Conservation (phyloP, 177 flowering plant genomes). For the Vitis hybrid region DNA sequence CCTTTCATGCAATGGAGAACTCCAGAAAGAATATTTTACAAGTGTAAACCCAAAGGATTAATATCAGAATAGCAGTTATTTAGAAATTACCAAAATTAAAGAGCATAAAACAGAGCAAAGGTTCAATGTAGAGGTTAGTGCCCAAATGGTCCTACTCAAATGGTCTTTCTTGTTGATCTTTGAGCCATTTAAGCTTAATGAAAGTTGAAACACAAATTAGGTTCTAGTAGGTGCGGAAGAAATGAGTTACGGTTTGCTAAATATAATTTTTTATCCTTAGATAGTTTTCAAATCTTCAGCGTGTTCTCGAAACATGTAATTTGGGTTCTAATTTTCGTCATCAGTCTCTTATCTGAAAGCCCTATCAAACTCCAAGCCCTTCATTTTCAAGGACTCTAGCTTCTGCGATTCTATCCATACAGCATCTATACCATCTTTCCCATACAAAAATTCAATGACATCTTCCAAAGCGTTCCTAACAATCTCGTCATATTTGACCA, state of each 20-base stretch:
- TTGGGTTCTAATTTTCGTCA: constrained; percentile 77
- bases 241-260: constrained; percentile 81
- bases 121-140: too few relatives aligned
- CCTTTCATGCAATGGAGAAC: too few relatives aligned
- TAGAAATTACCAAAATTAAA: too few relatives aligned
- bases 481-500: constrained; percentile 99
- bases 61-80: too few relatives aligned
- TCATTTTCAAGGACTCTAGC: constrained; percentile 86
- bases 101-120: too few relatives aligned
- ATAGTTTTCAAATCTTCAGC: constrained; percentile 86
- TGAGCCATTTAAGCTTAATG: too few relatives aligned
- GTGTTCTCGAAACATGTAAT: constrained; percentile 80
- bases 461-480: constrained; percentile 93
- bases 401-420: constrained; percentile 97
- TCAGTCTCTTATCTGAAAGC: constrained; percentile 77
- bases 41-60: too few relatives aligned
- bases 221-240: constrained; percentile 23
- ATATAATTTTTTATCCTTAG: constrained; percentile 62
- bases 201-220: constrained; percentile 7
- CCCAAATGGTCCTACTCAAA: too few relatives aligned
- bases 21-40: too few relatives aligned
- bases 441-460: constrained; percentile 96
- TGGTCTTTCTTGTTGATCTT: too few relatives aligned
- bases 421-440: constrained; percentile 99
- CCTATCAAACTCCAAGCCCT: constrained; percentile 69